A percentile compares a stretch with the other conserved stretches of the same genome.
phyloP scores from a whole-genome alignment of 2,329 filamentous ascomycete genomes.

The Sporothrix luriei region DNA sequence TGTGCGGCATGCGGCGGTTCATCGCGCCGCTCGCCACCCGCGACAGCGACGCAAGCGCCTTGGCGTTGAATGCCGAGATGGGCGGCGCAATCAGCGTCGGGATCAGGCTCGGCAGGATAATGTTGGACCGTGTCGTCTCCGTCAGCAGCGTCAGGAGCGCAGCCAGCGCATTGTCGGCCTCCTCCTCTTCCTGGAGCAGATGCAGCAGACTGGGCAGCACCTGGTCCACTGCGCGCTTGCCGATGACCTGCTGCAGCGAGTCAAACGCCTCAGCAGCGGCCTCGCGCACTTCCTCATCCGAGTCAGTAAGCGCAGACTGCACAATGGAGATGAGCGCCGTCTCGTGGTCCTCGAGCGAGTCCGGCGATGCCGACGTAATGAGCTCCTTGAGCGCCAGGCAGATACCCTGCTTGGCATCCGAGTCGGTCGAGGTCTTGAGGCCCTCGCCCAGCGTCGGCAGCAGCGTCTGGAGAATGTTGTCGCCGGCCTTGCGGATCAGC shows the following conservation, averaged over 20 bases:
- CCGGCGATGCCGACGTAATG: constrained; percentile 82
- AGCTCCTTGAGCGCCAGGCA: constrained; percentile 94
- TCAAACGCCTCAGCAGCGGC: constrained; percentile 97
- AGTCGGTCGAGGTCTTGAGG: constrained; percentile 82
- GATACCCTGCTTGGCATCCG: constrained; percentile 93
- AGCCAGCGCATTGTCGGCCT: constrained; percentile 88
- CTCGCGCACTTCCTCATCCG: constrained; percentile 86
- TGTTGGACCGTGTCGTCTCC: constrained; percentile 89
- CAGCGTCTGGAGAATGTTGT: constrained; percentile 84
- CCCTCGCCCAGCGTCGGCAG: constrained; percentile 92
- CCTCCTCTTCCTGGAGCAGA: constrained; percentile 79
- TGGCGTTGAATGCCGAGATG: constrained; percentile 93
- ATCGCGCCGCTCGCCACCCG: constrained; percentile 88
- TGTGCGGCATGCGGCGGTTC: constrained; percentile 84
- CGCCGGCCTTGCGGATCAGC: constrained; percentile 93
- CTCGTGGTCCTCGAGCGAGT: constrained; percentile 90
- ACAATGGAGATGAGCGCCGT: constrained; percentile 94
- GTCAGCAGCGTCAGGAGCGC: constrained; percentile 93
- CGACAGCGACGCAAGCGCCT: constrained; percentile 87
- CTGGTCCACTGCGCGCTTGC: constrained; percentile 93
- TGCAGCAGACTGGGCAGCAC: constrained; percentile 90
- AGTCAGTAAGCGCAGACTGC: constrained; percentile 86
- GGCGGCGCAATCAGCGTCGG: constrained; percentile 88
- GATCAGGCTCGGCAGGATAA: constrained; percentile 93
- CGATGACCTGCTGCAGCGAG: constrained; percentile 86